Evolutionary conservation across 1,139 yeast species (phyloP).

Genomic region (Kodamaea plutei): DNA sequence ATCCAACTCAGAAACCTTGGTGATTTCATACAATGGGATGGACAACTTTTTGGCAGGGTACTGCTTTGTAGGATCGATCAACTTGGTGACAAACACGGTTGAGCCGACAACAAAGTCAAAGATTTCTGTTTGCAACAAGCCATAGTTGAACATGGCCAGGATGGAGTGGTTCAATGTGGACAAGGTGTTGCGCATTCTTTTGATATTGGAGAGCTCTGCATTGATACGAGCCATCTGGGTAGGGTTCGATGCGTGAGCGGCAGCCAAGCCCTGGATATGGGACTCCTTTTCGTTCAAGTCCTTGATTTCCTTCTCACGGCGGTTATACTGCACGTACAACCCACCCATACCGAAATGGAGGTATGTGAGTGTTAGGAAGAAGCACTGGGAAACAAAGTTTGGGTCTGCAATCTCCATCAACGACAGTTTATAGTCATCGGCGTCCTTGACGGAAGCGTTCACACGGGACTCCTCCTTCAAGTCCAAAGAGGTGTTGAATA

Average conservation of each 20-base stretch:
- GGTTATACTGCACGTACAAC: slow-evolving; percentile 52
- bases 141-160: slow-evolving; percentile 55
- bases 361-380: slow-evolving; percentile 73
- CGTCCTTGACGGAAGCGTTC: slow-evolving; percentile 70
- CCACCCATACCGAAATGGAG: slow-evolving; percentile 91
- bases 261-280: slow-evolving; percentile 29
- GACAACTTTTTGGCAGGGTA: slow-evolving; percentile 55
- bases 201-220: slow-evolving; percentile 46
- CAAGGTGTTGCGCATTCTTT: slow-evolving; percentile 33
- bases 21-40: slow-evolving; percentile 64
- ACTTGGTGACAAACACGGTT: slow-evolving; percentile 63
- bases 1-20: slow-evolving; percentile 48
- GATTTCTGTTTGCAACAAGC: slow-evolving; percentile 56
- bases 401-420: slow-evolving; percentile 33
- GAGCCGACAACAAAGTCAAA: slow-evolving; percentile 78
- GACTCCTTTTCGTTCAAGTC: slow-evolving; percentile 51
- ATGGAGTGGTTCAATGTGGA: slow-evolving; percentile 51
- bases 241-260: slow-evolving; percentile 11
- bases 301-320: slow-evolving; percentile 48
- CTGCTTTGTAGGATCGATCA: slow-evolving; percentile 65
- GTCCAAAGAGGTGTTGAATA: slow-evolving; percentile 54
- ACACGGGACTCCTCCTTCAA: slow-evolving; percentile 79
- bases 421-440: slow-evolving; percentile 43
- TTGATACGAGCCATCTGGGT: slow-evolving; percentile 27
- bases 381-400: slow-evolving; percentile 87